Evolutionary conservation across 805 yeast species (phyloP), one percentile per base, ranked within the genome.

Genomic region (Kodamaea sagamina): DNA sequence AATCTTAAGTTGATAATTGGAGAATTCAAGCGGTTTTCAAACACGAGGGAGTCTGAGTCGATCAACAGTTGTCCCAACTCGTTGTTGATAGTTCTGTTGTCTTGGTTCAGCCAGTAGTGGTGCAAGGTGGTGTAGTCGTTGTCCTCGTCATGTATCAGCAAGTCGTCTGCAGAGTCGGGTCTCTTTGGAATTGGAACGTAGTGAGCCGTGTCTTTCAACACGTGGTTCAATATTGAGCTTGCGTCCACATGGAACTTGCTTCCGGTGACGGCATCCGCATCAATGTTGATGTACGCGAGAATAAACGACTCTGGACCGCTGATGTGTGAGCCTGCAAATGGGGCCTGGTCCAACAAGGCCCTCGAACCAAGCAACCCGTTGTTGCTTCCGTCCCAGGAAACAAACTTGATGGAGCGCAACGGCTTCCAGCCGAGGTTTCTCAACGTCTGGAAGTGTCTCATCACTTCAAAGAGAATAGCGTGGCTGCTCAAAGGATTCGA

Each of bases 391-490:
- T 71, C 76, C 71, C 73, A 69, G 1, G 71, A 65, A 2, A 70
- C 59, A 51, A 71, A 68, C 40, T 64, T 59, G 29, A 71, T 63
- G 9, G 57, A 61, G 32, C 76, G 55, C 25, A 69, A 52, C 1
- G 76, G 76, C 46, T 60, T 64, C 76, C 76, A 71, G 2, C 76
- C 76, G 34, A 59, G 36, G 22, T 53, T 48, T 12, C 50, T 52
- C 42, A 71, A 55, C 39, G 57, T 52, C 15, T 61, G 59, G 39
- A 62, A 62, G 36, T 65, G 62, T 12, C 69, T 51, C 63, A 71
- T 62, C 4, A 67, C 58, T 43, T 71, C 75, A 28, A 71, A 54
- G 45, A 71, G 47, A 13, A 71, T 51, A 1, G 67, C 74, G 42
- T 70, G 75, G 6, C 66, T 65, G 43, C 71, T 62, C 38, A 65